Evolutionary conservation across 345 rosid species (phyloP), one percentile per base, ranked within the genome.

Genomic region (Toxicodendron radicans): DNA sequence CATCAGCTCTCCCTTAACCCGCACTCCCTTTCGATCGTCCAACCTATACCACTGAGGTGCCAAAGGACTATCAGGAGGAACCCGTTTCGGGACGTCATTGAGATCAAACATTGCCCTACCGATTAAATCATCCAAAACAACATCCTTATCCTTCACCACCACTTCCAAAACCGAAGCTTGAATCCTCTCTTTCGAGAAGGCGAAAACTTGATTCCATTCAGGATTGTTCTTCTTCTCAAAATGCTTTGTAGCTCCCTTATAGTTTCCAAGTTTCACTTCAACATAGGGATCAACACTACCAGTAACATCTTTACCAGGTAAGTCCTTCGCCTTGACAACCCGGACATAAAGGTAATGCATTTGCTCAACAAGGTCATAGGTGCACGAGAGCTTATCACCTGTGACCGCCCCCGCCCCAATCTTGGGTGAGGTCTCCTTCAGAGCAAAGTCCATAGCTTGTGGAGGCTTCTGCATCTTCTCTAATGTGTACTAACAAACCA

Each of bases 31-130:
- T 27, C 92, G 76, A 72, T 95, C 95, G 59, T 90, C 97, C 84
- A 95, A 71, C 56, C 97, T 79, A 71, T 95, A 95, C 99, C 99
- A 95, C 80, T 91, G 98, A 13, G 98, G 98, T 30, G 99, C 99
- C 79, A 95, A 64, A 0, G 99, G 97, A 81, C 99, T 93, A 61
- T 95, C 99, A 1, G 99, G 99, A 0, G 99, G 98, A 56, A 88
- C 89, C 65, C 98, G 78, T 77, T 82, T 93, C 0, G 98, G 99
- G 72, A 95, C 78, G 74, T 95, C 98, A 74, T 86, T 86, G 82
- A 95, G 84, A 81, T 95, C 99, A 75, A 91, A 95, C 76, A 80
- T 46, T 52, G 77, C 77, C 73, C 88, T 78, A 7, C 99, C 99
- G n/a, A 95, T 89, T 35, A 88, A 78, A 82, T 93, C 98, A 82